Conservation (phyloP, 495 filamentous ascomycete species). For the Articulospora tetracladia region DNA sequence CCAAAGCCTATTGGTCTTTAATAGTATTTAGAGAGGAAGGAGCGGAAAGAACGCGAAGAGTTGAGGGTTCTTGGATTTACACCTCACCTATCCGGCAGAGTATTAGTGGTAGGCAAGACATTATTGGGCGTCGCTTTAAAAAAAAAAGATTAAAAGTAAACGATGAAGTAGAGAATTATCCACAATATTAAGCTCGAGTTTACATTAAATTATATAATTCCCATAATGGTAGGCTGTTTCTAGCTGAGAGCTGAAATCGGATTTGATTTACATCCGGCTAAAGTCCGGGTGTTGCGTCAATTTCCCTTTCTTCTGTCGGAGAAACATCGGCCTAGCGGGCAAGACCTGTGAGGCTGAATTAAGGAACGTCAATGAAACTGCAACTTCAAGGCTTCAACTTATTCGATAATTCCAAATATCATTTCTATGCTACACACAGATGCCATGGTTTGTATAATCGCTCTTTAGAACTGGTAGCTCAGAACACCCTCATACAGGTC, state of each 20-base stretch:
- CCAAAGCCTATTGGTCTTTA: conserved; percentile 58
- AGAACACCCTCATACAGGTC: not conserved
- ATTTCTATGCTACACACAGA: not conserved
- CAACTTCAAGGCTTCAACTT: not conserved
- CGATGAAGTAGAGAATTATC: too few species aligned
- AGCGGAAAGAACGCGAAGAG: too few species aligned
- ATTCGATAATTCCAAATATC: not conserved
- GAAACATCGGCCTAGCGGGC: not conserved
- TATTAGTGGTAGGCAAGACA: too few species aligned
- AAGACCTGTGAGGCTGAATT: not conserved
- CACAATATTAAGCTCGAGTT: not conserved
- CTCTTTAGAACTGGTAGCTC: not conserved
- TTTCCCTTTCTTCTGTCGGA: not conserved
- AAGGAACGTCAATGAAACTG: not conserved
- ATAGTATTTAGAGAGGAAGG: conserved; percentile 34
- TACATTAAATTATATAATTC: not conserved
- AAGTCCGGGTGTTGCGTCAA: not conserved
- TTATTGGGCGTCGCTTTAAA: too few species aligned
- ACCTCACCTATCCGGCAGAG: too few species aligned
- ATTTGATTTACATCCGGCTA: not conserved
- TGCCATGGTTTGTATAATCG: not conserved
- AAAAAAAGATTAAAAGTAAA: too few species aligned
- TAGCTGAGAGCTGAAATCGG: not conserved
- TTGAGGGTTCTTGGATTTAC: too few species aligned
- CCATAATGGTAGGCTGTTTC: not conserved